Conservation (phyloP, 768 basidiomycete genomes). For the Tricholoma furcatifolium region DNA sequence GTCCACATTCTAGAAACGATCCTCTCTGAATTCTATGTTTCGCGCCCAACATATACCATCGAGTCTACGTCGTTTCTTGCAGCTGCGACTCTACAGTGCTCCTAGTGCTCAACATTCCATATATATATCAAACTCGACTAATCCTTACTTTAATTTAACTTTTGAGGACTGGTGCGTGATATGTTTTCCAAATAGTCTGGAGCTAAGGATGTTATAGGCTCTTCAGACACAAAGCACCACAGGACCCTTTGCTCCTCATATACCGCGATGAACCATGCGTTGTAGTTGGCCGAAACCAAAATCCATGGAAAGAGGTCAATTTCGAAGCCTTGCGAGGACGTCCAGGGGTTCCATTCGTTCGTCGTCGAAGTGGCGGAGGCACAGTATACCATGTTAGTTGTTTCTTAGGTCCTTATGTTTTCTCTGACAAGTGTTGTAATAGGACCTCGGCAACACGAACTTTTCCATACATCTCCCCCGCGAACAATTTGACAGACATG, state of each 20-base stretch:
- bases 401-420: neutral
- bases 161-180: constrained; percentile 79
- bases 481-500: constrained; percentile 71
- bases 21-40: constrained; percentile 10
- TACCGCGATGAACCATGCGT: constrained; percentile 90
- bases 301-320: constrained; percentile 98
- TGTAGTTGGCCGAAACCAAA: constrained; percentile 94
- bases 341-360: constrained; percentile 67
- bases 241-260: constrained; percentile 75
- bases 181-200: neutral
- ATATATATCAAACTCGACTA: constrained; percentile 72
- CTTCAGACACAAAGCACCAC: constrained; percentile 72
- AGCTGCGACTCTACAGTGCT: constrained; percentile 13
- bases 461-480: constrained; percentile 93
- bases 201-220: constrained; percentile 23
- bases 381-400: constrained; percentile 90
- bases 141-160: constrained; percentile 88
- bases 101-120: constrained; percentile 46
- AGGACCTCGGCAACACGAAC: constrained; percentile 98
- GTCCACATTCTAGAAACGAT: no score
- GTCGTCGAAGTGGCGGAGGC: constrained; percentile 90
- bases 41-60: constrained; percentile 10
- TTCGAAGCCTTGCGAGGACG: constrained; percentile 50
- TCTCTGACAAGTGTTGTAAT: constrained; percentile 3
- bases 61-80: constrained; percentile 5